A percentile compares a stretch with the other conserved stretches of the same genome.
Conservation (phyloP, 129 eudicot genomes). For the Pseudognaphalium luteoalbum region DNA sequence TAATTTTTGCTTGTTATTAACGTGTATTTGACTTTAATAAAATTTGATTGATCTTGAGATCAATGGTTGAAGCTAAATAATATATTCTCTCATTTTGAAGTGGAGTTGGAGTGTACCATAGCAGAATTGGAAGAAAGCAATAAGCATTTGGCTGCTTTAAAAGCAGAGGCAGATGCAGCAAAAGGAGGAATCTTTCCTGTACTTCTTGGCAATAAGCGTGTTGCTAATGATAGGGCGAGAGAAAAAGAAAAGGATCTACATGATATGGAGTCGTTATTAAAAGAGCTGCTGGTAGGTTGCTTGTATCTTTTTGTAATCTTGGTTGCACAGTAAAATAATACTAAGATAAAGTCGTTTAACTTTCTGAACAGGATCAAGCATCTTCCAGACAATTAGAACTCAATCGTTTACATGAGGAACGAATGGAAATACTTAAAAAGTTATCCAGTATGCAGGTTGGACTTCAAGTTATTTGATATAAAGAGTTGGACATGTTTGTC, state of each 20-base stretch:
- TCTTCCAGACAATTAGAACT: slow-evolving; percentile 69
- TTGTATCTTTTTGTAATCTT: not conserved
- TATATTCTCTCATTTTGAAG: slow-evolving; percentile 39
- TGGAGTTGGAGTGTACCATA: slow-evolving; percentile 69
- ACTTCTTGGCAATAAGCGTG: slow-evolving; percentile 63
- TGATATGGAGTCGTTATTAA: slow-evolving; percentile 77
- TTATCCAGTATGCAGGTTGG: slow-evolving; percentile 75
- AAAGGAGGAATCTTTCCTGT: slow-evolving; percentile 75
- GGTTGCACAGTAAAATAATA: slow-evolving; percentile 16
- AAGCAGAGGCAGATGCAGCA: slow-evolving; percentile 69
- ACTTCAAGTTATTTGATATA: not conserved
- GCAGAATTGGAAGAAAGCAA: slow-evolving; percentile 82
- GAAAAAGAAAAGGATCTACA: slow-evolving; percentile 83
- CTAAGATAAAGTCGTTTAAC: slow-evolving; percentile 20
- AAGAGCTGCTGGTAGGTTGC: slow-evolving; percentile 65
- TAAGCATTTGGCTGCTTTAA: slow-evolving; percentile 56
- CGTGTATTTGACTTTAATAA: not conserved
- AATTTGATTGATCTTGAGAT: slow-evolving; percentile 4
- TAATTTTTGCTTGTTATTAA: not conserved
- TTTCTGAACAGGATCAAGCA: slow-evolving; percentile 65
- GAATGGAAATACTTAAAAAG: slow-evolving; percentile 57
- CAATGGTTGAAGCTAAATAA: slow-evolving; percentile 17
- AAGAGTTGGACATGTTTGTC: not conserved
- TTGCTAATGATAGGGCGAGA: slow-evolving; percentile 53
- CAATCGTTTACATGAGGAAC: slow-evolving; percentile 70